These are phyloP conservation scores for Daedaleopsis nitida DNA, from an alignment of 768 basidiomycete genomes.

Conservation along the genomic window DNA sequence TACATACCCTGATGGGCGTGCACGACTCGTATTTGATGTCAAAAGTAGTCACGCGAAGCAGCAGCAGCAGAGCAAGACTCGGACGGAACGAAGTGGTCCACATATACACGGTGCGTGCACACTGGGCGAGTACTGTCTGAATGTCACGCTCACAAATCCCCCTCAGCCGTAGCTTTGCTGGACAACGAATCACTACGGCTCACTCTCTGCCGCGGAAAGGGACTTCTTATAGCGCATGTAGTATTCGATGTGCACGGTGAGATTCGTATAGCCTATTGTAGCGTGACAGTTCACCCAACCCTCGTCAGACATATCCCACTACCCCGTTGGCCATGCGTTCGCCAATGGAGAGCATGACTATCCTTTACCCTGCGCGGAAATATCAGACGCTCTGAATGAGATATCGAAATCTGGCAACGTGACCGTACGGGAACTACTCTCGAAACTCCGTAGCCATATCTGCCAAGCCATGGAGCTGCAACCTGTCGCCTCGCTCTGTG, in stretches of 20 bases:
- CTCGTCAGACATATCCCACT: too few species aligned
- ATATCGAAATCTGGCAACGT: too few species aligned
- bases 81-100: neutral
- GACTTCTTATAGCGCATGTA: neutral
- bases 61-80: neutral
- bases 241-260: neutral
- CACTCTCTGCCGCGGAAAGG: neutral
- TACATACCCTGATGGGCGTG: neutral
- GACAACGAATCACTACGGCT: neutral
- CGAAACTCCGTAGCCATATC: too few species aligned
- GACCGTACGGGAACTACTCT: too few species aligned
- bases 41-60: neutral
- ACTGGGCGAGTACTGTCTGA: neutral
- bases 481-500: too few species aligned
- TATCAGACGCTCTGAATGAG: too few species aligned
- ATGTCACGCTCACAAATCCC: neutral
- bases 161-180: neutral
- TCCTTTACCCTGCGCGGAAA: too few species aligned
- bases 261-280: neutral
- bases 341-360: too few species aligned
- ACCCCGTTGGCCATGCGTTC: too few species aligned
- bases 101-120: neutral
- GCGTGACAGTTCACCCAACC: too few species aligned
- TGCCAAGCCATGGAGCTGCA: too few species aligned
- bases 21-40: neutral